Evolutionary conservation across 345 rosid genomes (phyloP), one percentile per base, ranked within the genome.

Genomic region (Citrus australasica): DNA sequence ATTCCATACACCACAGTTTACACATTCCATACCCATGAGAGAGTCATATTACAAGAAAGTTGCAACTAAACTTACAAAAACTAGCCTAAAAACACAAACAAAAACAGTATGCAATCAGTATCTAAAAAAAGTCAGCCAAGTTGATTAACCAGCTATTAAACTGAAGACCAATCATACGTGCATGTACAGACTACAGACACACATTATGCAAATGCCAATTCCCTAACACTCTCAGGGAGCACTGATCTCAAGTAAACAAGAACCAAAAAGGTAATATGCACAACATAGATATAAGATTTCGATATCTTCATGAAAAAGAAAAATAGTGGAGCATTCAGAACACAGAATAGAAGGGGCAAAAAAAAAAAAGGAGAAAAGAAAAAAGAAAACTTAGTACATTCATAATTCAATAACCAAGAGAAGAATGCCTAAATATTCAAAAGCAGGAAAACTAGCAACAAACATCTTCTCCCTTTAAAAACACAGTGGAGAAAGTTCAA

Each of bases 401-500:
- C 84, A 79, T 72, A 74, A 81, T 80, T 70, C 76, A 84, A n/a
- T 69, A 80, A 77, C 78, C 83, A 85, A 79, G 85, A 76, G 85
- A 83, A 82, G 83, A 88, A 87, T 83, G 82, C 85, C 88, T 84
- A 63, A 76, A 83, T 79, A 74, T 83, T 80, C 76, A 67, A 76
- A 76, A 71, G 27, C 74, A 76, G 42, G 33, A 79, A 80, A 84
- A 86, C 82, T 80, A 80, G 84, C 80, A 87, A 82, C 84, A 90
- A 73, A 77, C 82, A 84, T 63, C 86, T 85, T 90, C 94, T 88
- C 90, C 94, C 21, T 71, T 76, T 60, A 88, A 87, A 89, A 88
- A 88, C 91, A 87, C 82, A 75, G 78, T 25, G 88, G 93, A 84
- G 89, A 89, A 46, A 87, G 88, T 82, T 86, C 82, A 76, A 84